Evolutionary conservation across 2,329 filamentous ascomycete species (phyloP).

Genomic region (Alternaria sp.): DNA sequence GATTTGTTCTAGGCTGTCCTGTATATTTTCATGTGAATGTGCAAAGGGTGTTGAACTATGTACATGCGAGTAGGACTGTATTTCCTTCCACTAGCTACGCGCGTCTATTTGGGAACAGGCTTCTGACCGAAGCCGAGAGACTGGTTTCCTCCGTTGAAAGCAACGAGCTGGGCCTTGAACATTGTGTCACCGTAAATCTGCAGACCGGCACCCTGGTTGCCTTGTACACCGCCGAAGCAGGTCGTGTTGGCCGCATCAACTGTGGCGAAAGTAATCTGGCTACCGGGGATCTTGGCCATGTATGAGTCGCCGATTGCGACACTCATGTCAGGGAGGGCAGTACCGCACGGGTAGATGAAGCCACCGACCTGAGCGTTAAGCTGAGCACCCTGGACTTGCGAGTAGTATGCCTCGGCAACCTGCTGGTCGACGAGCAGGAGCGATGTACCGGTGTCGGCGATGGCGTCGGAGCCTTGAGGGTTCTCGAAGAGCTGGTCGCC

Average conservation of each 20-base stretch:
- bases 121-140: conserved; percentile 60
- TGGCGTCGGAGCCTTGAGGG: conserved; percentile 54
- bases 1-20: not conserved
- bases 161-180: conserved; percentile 66
- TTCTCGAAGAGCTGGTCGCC: conserved; percentile 62
- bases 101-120: conserved; percentile 8
- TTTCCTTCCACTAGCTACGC: not conserved
- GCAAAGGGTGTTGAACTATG: conserved; percentile 11
- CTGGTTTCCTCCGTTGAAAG: conserved; percentile 62
- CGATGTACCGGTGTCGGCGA: conserved; percentile 65
- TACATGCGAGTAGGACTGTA: conserved; percentile 10
- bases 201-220: conserved; percentile 58
- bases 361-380: conserved; percentile 49
- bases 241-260: conserved; percentile 53
- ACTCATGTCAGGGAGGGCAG: conserved; percentile 52
- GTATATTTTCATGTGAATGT: conserved; percentile 12
- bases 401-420: conserved; percentile 57
- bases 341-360: conserved; percentile 53
- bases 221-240: conserved; percentile 74
- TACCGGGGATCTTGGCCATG: conserved; percentile 63
- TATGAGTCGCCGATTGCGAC: conserved; percentile 64
- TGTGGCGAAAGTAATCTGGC: conserved; percentile 48
- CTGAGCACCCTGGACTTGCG: conserved; percentile 48
- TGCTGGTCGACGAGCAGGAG: conserved; percentile 65
- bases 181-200: conserved; percentile 70